Percentiles rank a stretch among this genome's conserved stretches.
phyloP scores from a whole-genome alignment of 352 stramenopile species.

The Pythium rhizo-oryzae region DNA sequence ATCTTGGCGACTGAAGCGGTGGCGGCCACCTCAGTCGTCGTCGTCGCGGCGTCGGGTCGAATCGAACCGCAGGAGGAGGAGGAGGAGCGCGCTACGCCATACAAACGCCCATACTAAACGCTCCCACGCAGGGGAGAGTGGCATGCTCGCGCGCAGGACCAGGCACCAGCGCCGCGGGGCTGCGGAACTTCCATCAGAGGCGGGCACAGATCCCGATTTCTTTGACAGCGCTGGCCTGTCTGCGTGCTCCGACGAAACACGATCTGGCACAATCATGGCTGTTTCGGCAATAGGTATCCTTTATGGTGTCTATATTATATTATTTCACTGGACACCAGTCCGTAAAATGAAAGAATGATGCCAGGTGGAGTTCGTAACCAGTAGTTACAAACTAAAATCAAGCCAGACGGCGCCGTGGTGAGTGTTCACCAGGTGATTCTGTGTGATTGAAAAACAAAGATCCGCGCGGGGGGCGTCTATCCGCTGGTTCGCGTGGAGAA shows the following conservation, averaged over 20 bases:
- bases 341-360: background rate
- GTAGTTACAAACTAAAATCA: slow-evolving; percentile 8
- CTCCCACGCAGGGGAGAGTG: background rate
- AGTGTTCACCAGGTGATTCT: background rate
- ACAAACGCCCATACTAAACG: background rate
- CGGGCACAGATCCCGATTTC: background rate
- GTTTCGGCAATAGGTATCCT: background rate
- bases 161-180: too few relatives aligned
- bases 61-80: background rate
- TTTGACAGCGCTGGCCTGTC: slow-evolving; percentile 14
- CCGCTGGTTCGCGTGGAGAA: background rate
- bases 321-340: too few relatives aligned
- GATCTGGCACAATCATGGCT: slow-evolving; percentile 23
- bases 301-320: background rate
- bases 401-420: slow-evolving; percentile 5
- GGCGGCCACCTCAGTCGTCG: slow-evolving; percentile 3
- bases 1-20: slow-evolving; percentile 25
- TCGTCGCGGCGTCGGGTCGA: background rate
- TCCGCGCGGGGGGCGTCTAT: background rate
- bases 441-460: background rate
- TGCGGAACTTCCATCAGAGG: background rate
- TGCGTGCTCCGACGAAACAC: slow-evolving; percentile 25
- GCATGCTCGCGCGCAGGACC: background rate
- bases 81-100: background rate
- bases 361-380: background rate